phyloP scores from a whole-genome alignment of 2,329 filamentous ascomycete genomes.

The Diaporthe sp. region DNA sequence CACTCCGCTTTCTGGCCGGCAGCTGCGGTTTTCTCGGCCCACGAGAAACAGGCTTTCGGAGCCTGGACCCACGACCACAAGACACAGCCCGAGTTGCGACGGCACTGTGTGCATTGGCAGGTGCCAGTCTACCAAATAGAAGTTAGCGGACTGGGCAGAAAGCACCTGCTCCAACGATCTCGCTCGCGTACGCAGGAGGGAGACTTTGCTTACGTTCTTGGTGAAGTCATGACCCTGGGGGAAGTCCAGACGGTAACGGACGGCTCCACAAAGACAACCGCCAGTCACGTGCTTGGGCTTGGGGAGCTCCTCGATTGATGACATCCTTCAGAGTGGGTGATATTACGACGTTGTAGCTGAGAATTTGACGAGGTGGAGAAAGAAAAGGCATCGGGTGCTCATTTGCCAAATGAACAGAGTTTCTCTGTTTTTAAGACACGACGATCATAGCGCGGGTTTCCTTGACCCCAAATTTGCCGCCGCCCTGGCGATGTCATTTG shows the following conservation, averaged over 20 bases:
- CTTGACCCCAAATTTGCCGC: background rate
- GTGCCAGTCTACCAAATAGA: slow-evolving; percentile 53
- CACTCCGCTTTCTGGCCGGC: background rate
- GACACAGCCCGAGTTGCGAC: slow-evolving; percentile 63
- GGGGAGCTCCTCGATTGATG: slow-evolving; percentile 18
- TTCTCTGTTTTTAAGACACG: background rate
- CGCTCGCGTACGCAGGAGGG: too few species aligned
- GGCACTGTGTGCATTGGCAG: slow-evolving; percentile 69
- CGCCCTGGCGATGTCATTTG: slow-evolving; percentile 23
- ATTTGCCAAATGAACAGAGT: background rate
- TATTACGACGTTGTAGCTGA: too few species aligned
- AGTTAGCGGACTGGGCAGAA: background rate
- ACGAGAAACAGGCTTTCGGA: slow-evolving; percentile 48
- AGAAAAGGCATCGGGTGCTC: rapidly evolving
- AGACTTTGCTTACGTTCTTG: slow-evolving; percentile 4
- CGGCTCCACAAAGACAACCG: slow-evolving; percentile 49
- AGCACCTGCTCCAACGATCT: background rate
- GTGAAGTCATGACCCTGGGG: slow-evolving; percentile 44
- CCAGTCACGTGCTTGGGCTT: slow-evolving; percentile 44
- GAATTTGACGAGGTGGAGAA: background rate
- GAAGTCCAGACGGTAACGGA: slow-evolving; percentile 48
- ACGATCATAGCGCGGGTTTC: background rate
- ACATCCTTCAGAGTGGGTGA: background rate
- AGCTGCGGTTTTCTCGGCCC: background rate
- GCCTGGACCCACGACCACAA: slow-evolving; percentile 57